phyloP scores from a whole-genome alignment of 2,329 filamentous ascomycete genomes.

The Zelopaecilomyces penicillatus region DNA sequence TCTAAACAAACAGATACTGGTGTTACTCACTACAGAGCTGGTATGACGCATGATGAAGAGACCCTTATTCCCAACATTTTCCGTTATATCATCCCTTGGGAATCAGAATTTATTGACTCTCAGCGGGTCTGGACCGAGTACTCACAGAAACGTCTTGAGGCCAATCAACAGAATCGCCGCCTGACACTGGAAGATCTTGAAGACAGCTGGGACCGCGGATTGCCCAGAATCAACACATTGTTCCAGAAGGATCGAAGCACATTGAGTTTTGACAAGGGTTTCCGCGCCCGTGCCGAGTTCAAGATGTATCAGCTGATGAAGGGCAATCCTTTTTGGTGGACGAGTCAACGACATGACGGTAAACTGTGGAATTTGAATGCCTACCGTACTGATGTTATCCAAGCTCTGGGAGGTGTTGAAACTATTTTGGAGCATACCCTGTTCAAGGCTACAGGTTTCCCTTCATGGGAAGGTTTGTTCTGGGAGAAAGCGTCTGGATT shows the following conservation, averaged over 20 bases:
- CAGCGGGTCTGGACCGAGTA: constrained; percentile 99
- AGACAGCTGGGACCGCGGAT: constrained; percentile 95
- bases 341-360: constrained; percentile 90
- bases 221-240: constrained; percentile 95
- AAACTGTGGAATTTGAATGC: constrained; percentile 97
- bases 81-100: constrained; percentile 98
- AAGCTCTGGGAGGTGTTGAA: constrained; percentile 91
- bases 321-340: constrained; percentile 99
- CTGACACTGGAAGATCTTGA: constrained; percentile 93
- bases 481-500: constrained; percentile 65
- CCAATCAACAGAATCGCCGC: constrained; percentile 92
- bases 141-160: constrained; percentile 93
- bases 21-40: constrained; percentile 91
- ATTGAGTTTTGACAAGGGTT: constrained; percentile 96
- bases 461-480: constrained; percentile 93
- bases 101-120: constrained; percentile 97
- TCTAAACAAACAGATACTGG: constrained; percentile 96
- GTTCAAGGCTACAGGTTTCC: constrained; percentile 95
- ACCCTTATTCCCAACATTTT: constrained; percentile 98
- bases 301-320: constrained; percentile 99
- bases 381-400: constrained; percentile 93
- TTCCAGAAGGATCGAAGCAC: constrained; percentile 99
- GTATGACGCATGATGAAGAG: constrained; percentile 98
- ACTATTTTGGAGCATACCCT: constrained; percentile 95
- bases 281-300: constrained; percentile 90